Conservation (phyloP, 768 basidiomycete species). For the Zangia roseola region DNA sequence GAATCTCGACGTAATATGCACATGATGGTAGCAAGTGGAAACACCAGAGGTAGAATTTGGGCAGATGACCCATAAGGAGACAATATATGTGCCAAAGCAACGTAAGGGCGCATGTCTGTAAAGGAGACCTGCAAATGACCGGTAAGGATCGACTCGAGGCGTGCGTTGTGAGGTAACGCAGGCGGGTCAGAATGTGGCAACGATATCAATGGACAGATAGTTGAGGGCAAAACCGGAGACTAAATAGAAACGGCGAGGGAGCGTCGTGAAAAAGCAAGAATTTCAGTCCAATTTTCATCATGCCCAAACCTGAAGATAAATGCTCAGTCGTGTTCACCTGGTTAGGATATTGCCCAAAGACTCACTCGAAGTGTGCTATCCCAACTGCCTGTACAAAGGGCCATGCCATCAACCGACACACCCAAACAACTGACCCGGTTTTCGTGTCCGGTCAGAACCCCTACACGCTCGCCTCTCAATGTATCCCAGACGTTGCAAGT, state of each 20-base stretch:
- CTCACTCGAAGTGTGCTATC: conserved; percentile 93
- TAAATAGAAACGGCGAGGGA: conserved; percentile 25
- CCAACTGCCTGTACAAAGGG: conserved; percentile 98
- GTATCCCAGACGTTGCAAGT: conserved; percentile 99
- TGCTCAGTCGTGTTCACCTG: conserved; percentile 12
- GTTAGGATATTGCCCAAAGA: conserved; percentile 7
- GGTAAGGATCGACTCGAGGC: conserved; percentile 67
- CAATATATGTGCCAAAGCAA: conserved; percentile 39
- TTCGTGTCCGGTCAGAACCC: conserved; percentile 96
- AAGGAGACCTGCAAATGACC: conserved; percentile 37
- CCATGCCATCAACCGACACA: conserved; percentile 95
- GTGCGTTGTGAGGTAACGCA: conserved; percentile 42
- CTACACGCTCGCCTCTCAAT: conserved; percentile 96
- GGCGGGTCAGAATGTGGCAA: conserved; percentile 54
- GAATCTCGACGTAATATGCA: conserved; percentile 46
- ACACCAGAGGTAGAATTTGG: conserved; percentile 34
- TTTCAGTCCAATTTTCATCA: conserved; percentile 40
- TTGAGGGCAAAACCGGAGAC: conserved; percentile 17
- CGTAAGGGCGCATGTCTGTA: conserved; percentile 29
- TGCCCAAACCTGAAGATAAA: conserved; percentile 72
- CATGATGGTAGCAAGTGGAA: conserved; percentile 36
- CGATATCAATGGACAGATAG: conserved; percentile 48
- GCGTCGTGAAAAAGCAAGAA: conserved; percentile 26
- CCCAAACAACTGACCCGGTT: conserved; percentile 97
- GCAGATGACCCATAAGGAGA: conserved; percentile 33